A percentile compares a stretch with the other conserved stretches of the same genome.
Evolutionary conservation across 495 filamentous ascomycete genomes (phyloP).

Genomic region (Aspergillus ellipticus): DNA sequence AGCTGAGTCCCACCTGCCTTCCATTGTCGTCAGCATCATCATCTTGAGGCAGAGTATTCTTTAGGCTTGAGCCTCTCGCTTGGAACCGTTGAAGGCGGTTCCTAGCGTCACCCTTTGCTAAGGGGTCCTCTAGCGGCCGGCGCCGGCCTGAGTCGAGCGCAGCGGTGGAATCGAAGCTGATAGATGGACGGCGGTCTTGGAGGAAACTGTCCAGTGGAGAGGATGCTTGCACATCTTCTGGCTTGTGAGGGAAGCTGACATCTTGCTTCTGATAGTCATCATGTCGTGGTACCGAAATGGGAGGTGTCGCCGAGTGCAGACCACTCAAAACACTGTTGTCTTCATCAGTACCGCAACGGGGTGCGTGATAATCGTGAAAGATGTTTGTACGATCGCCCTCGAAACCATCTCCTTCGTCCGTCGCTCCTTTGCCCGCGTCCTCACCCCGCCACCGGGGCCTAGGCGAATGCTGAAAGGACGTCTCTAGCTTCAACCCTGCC

Average conservation of each 20-base stretch:
- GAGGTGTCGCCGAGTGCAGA: slow-evolving; percentile 44
- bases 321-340: slow-evolving; percentile 43
- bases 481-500: slow-evolving; percentile 43
- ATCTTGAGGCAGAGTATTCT: slow-evolving; percentile 36
- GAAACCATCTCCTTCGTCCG: slow-evolving; percentile 38
- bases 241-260: slow-evolving; percentile 37
- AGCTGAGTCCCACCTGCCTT: slow-evolving; percentile 19
- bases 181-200: slow-evolving; percentile 37
- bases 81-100: slow-evolving; percentile 31
- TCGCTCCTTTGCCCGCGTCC: slow-evolving; percentile 22
- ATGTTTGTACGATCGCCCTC: slow-evolving; percentile 43
- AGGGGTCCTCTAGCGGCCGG: slow-evolving; percentile 35
- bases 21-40: slow-evolving; percentile 20
- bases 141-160: slow-evolving; percentile 36
- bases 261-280: slow-evolving; percentile 25
- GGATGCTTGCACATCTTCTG: slow-evolving; percentile 36
- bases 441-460: slow-evolving; percentile 26
- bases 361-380: slow-evolving; percentile 39
- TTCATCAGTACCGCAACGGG: slow-evolving; percentile 44
- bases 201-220: slow-evolving; percentile 45
- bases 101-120: slow-evolving; percentile 31
- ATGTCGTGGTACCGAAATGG: slow-evolving; percentile 44
- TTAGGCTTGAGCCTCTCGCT: slow-evolving; percentile 38
- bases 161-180: slow-evolving; percentile 41
- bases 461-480: slow-evolving; percentile 30